Conservation (phyloP, 495 filamentous ascomycete genomes). For the Wilcoxina mikolae region DNA sequence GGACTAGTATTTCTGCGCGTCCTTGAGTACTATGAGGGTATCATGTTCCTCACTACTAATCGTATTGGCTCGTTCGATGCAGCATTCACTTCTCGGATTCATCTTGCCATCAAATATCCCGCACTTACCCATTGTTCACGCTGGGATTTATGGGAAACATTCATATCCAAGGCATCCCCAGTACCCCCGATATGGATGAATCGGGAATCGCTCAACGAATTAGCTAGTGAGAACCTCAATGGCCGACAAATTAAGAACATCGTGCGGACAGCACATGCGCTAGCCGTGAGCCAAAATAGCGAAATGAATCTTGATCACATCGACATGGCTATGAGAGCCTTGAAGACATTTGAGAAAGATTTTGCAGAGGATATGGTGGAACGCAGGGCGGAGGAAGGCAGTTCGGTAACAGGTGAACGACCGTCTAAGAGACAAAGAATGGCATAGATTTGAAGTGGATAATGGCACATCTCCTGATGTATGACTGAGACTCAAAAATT, state of each 20-base stretch:
- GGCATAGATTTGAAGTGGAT: no score
- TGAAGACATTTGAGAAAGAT: no score
- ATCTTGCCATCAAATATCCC: slow-evolving; percentile 62
- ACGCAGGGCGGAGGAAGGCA: no score
- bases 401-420: no score
- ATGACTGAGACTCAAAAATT: no score
- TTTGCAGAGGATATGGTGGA: no score
- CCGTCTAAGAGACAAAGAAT: no score
- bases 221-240: slow-evolving; percentile 62
- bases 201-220: slow-evolving; percentile 33
- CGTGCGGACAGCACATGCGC: slow-evolving; percentile 68
- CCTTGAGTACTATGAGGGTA: slow-evolving; percentile 60
- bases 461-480: no score
- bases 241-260: slow-evolving; percentile 92
- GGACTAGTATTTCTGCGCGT: slow-evolving; percentile 28
- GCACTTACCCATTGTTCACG: slow-evolving; percentile 61
- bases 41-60: slow-evolving; percentile 66
- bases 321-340: no score
- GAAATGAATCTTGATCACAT: slow-evolving; percentile 67
- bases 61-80: slow-evolving; percentile 54
- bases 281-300: slow-evolving; percentile 62
- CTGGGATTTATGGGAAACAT: slow-evolving; percentile 75
- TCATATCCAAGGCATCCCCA: slow-evolving; percentile 40
- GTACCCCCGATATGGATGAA: no score
- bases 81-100: slow-evolving; percentile 46